These are phyloP conservation scores for Phyllosticta citrichinensis DNA, from an alignment of 2,329 filamentous ascomycete genomes.

Conservation along the genomic window DNA sequence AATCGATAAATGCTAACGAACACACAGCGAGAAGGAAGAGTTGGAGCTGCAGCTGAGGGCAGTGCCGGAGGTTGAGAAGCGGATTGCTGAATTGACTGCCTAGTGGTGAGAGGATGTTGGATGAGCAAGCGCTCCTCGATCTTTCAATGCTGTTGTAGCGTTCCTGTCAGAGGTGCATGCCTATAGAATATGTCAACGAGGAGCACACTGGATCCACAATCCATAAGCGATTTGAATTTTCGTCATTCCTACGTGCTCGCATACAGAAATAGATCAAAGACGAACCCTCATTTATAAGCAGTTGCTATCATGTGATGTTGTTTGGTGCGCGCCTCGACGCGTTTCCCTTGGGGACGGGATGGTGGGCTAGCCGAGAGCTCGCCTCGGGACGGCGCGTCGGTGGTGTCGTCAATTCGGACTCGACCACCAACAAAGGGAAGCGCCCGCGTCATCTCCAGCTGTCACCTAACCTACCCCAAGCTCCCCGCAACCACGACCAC, in stretches of 20 bases:
- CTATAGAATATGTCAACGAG: neutral
- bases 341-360: neutral
- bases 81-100: conserved; percentile 64
- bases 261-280: neutral
- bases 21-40: conserved; percentile 74
- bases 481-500: neutral
- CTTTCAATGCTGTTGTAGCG: neutral
- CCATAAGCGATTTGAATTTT: neutral
- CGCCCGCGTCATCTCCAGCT: neutral
- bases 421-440: neutral
- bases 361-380: neutral
- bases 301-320: neutral
- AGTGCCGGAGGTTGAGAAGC: conserved; percentile 77
- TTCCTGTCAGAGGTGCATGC: neutral
- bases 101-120: neutral
- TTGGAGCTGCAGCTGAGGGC: conserved; percentile 75
- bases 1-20: conserved; percentile 11
- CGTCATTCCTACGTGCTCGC: neutral
- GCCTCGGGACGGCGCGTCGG: neutral
- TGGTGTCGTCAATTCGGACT: neutral
- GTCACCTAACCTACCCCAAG: neutral
- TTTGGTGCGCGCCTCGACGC: neutral
- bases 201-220: neutral
- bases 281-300: neutral
- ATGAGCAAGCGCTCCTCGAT: neutral